Evolutionary conservation across 371 early-diverging fungal genomes (phyloP).

Genomic region (Syncephalastrum contaminatum): DNA sequence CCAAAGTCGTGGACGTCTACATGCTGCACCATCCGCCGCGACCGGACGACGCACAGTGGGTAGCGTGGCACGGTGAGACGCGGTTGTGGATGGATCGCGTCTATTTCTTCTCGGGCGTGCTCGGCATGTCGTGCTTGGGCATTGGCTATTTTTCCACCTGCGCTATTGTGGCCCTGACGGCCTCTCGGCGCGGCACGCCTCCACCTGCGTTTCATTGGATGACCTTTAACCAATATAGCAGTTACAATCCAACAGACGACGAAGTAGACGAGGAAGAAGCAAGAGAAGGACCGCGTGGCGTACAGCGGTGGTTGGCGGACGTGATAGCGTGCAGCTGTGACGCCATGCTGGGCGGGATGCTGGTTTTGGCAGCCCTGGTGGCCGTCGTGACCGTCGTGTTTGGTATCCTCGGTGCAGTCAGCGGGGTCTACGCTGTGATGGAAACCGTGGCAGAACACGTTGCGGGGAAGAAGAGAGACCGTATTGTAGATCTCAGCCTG

Average conservation of each 20-base stretch:
- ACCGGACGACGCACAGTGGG: constrained; percentile 16
- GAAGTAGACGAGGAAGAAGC: no score
- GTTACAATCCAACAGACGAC: constrained; percentile 13
- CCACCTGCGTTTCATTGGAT: constrained; percentile 1
- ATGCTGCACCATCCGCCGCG: constrained; percentile 12
- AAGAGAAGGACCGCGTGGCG: no score
- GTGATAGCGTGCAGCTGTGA: constrained; percentile 25
- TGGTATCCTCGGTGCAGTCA: constrained; percentile 26
- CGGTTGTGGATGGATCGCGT: constrained; percentile 24
- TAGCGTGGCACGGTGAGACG: constrained; percentile 20
- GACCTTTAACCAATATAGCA: background rate
- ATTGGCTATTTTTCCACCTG: constrained; percentile 15
- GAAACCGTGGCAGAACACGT: constrained; percentile 22
- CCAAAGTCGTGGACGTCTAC: constrained; percentile 17
- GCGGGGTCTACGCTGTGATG: constrained; percentile 20
- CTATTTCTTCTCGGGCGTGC: constrained; percentile 20
- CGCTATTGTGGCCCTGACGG: constrained; percentile 1
- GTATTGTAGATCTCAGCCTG: background rate
- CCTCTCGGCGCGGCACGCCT: background rate
- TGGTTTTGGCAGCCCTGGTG: constrained; percentile 19
- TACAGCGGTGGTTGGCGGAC: constrained; percentile 5
- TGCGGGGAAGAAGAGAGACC: constrained; percentile 13
- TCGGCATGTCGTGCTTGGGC: constrained; percentile 18
- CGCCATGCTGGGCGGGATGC: constrained; percentile 22
- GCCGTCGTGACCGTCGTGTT: constrained; percentile 17